Conservation (phyloP, 2,329 filamentous ascomycete genomes). For the Cladophialophora chaetospira region DNA sequence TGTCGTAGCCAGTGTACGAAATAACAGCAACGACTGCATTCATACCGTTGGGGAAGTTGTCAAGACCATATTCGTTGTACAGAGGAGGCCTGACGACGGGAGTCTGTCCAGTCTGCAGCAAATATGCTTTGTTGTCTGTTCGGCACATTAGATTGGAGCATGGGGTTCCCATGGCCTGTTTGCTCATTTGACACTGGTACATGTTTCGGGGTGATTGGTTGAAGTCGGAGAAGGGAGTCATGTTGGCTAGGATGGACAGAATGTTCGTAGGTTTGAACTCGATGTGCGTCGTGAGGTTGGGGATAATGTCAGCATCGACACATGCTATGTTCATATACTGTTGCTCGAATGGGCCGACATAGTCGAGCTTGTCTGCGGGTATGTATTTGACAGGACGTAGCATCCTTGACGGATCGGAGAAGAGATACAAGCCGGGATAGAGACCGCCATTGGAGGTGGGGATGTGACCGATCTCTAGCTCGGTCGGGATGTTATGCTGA, state of each 20-base stretch:
- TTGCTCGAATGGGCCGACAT: constrained; percentile 90
- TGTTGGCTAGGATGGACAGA: constrained; percentile 94
- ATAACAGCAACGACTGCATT: constrained; percentile 97
- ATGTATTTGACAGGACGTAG: constrained; percentile 90
- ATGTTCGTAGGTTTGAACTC: constrained; percentile 96
- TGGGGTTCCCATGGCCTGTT: constrained; percentile 98
- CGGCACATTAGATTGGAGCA: constrained; percentile 80
- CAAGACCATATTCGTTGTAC: constrained; percentile 93
- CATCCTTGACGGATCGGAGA: constrained; percentile 82
- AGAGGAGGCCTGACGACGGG: constrained; percentile 88
- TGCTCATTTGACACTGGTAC: constrained; percentile 99
- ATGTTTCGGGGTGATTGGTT: constrained; percentile 99
- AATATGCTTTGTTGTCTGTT: constrained; percentile 96
- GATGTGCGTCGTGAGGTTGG: constrained; percentile 89
- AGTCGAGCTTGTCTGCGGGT: constrained; percentile 80
- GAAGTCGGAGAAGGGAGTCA: constrained; percentile 98
- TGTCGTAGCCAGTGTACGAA: constrained; percentile 98
- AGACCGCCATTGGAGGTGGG: constrained; percentile 88
- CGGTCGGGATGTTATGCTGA: constrained; percentile 72
- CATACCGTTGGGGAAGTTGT: constrained; percentile 96
- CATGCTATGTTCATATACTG: constrained; percentile 98
- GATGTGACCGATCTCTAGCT: constrained; percentile 90
- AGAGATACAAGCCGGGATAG: constrained; percentile 94
- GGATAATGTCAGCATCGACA: constrained; percentile 80
- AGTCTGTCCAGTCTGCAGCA: constrained; percentile 91